phyloP scores from a whole-genome alignment of 2,329 filamentous ascomycete genomes.

The Alternaria brassicicola region DNA sequence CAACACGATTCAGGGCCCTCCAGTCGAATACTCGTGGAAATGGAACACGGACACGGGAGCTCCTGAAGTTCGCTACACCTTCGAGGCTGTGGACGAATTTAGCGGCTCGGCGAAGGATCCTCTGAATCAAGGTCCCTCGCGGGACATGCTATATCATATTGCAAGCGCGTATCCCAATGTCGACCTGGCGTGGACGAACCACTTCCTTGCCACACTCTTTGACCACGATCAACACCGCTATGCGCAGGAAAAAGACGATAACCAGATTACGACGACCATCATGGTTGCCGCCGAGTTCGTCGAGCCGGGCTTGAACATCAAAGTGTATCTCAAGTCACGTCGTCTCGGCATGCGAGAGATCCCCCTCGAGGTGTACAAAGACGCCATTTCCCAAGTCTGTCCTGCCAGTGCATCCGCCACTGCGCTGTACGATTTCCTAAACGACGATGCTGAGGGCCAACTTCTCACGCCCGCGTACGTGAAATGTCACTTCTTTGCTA shows the following conservation, averaged over 20 bases:
- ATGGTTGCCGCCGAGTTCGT: neutral
- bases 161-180: neutral
- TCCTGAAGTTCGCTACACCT: neutral
- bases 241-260: neutral
- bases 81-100: neutral
- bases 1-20: neutral
- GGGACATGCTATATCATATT: neutral
- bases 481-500: neutral
- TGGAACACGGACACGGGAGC: neutral
- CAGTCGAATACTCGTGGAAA: slow-evolving; percentile 1
- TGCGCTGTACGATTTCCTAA: neutral
- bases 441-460: neutral
- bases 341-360: neutral
- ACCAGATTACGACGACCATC: neutral
- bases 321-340: neutral
- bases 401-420: neutral
- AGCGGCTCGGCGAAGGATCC: neutral
- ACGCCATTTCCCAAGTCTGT: neutral
- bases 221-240: neutral
- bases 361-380: neutral
- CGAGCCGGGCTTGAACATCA: neutral
- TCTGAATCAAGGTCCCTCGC: neutral
- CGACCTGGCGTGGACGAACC: neutral
- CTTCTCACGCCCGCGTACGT: neutral
- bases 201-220: neutral